Evolutionary conservation across 495 filamentous ascomycete genomes (phyloP).

Genomic region (Podospora australis): DNA sequence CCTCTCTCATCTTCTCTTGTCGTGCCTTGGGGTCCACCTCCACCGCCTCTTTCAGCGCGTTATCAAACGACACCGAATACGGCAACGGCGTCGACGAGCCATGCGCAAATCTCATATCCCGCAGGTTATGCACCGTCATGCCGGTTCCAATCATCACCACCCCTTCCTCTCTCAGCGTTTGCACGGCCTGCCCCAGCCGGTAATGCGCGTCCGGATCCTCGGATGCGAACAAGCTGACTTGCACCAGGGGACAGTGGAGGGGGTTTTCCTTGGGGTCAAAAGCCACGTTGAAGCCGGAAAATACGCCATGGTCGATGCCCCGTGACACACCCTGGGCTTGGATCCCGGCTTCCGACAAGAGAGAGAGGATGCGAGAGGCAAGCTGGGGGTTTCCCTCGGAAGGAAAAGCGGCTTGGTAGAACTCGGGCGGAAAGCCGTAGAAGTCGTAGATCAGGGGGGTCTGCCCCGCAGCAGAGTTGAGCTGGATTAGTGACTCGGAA

Average conservation of each 20-base stretch:
- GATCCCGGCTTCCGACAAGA: conserved; percentile 56
- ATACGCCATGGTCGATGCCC: conserved; percentile 79
- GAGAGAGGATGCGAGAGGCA: conserved; percentile 56
- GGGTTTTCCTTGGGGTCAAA: conserved; percentile 71
- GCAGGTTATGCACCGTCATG: conserved; percentile 84
- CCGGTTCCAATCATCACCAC: conserved; percentile 71
- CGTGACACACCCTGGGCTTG: conserved; percentile 55
- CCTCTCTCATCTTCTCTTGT: conserved; percentile 51
- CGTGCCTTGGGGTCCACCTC: conserved; percentile 48
- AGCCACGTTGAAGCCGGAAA: conserved; percentile 63
- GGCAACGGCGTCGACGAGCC: conserved; percentile 46
- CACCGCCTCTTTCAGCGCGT: conserved; percentile 67
- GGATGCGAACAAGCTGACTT: conserved; percentile 66
- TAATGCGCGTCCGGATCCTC: conserved; percentile 69
- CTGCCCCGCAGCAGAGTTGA: conserved; percentile 64
- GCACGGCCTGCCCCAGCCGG: conserved; percentile 61
- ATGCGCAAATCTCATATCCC: conserved; percentile 50
- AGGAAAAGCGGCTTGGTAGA: conserved; percentile 62
- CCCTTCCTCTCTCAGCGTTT: conserved; percentile 61
- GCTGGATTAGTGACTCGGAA: conserved; percentile 48
- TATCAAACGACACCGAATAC: conserved; percentile 71
- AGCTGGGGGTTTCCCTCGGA: conserved; percentile 60
- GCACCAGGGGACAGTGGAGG: conserved; percentile 69
- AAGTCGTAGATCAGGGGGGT: conserved; percentile 81
- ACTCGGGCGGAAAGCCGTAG: conserved; percentile 64